Percentiles rank a stretch among this genome's conserved stretches.
Evolutionary conservation across 1,284 basidiomycete species (phyloP).

Genomic region (Ustilago hordei): DNA sequence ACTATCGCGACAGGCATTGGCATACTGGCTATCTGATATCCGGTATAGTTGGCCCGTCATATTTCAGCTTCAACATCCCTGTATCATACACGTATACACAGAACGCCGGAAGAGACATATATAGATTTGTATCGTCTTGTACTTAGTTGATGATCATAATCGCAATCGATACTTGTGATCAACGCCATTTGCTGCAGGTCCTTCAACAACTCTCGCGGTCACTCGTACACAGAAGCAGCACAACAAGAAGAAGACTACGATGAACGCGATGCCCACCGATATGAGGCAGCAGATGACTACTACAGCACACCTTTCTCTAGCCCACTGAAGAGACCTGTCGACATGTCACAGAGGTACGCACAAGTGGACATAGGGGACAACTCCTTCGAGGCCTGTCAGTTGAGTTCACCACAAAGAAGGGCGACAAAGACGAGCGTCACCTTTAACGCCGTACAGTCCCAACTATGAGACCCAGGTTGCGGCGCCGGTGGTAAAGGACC

Average conservation of each 20-base stretch:
- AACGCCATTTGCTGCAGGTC: too few species aligned
- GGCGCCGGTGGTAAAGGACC: slow-evolving; percentile 3
- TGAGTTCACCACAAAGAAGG: slow-evolving; percentile 23
- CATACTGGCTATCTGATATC: too few species aligned
- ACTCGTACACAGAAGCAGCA: slow-evolving; percentile 9
- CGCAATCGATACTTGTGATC: too few species aligned
- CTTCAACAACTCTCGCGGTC: background rate
- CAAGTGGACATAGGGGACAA: background rate
- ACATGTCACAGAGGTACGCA: background rate
- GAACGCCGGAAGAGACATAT: too few species aligned
- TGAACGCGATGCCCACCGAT: background rate
- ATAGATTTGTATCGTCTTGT: too few species aligned
- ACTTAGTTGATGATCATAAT: too few species aligned
- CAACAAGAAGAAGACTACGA: slow-evolving; percentile 11
- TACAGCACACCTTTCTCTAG: slow-evolving; percentile 21
- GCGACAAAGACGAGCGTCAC: slow-evolving; percentile 17
- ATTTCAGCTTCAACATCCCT: too few species aligned
- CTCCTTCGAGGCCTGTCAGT: slow-evolving; percentile 24
- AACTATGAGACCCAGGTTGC: slow-evolving; percentile 25
- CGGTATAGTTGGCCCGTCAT: too few species aligned
- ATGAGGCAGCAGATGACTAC: slow-evolving; percentile 9
- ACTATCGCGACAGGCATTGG: too few species aligned
- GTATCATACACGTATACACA: too few species aligned
- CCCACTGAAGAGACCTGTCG: slow-evolving; percentile 9
- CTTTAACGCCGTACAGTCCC: slow-evolving; percentile 29